Conservation (phyloP, 139 green algal genomes). For the Chlorella vulgaris region DNA sequence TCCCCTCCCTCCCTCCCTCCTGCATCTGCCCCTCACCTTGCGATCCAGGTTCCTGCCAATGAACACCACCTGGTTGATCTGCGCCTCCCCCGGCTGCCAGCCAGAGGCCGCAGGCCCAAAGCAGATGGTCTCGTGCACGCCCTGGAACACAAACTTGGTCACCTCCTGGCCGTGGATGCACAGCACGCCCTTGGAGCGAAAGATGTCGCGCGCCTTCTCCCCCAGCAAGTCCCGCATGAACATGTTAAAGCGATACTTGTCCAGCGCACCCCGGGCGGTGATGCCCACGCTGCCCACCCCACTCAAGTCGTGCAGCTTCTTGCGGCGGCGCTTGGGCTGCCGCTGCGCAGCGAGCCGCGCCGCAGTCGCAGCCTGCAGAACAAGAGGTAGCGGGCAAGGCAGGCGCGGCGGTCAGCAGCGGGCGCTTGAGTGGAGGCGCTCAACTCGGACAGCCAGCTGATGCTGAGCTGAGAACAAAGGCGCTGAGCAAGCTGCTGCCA, state of each 20-base stretch:
- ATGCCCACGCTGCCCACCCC: slow-evolving; percentile 78
- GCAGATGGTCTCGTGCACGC: slow-evolving; percentile 86
- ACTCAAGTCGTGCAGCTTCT: slow-evolving; percentile 74
- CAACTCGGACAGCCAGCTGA: no score
- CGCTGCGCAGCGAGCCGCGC: slow-evolving; percentile 49
- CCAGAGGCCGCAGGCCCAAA: slow-evolving; percentile 66
- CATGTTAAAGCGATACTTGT: slow-evolving; percentile 86
- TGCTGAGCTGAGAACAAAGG: background rate
- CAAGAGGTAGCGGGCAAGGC: background rate
- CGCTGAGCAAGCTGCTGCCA: background rate
- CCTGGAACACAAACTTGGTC: slow-evolving; percentile 89
- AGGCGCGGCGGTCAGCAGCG: background rate
- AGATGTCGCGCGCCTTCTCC: slow-evolving; percentile 86
- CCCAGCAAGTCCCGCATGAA: slow-evolving; percentile 82
- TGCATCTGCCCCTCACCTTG: slow-evolving; percentile 8
- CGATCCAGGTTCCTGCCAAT: slow-evolving; percentile 75
- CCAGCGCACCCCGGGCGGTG: slow-evolving; percentile 65
- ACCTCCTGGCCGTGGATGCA: slow-evolving; percentile 67
- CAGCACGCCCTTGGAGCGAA: slow-evolving; percentile 85
- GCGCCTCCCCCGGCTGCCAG: slow-evolving; percentile 68
- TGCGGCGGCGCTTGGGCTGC: slow-evolving; percentile 62
- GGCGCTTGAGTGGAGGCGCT: background rate
- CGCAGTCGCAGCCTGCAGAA: slow-evolving; percentile 5
- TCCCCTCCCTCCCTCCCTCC: background rate
- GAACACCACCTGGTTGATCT: slow-evolving; percentile 85